Base-by-base conservation (phyloP, 225 moss, liverwort and hornwort genomes). In the Marchantia paleacea region DNA sequence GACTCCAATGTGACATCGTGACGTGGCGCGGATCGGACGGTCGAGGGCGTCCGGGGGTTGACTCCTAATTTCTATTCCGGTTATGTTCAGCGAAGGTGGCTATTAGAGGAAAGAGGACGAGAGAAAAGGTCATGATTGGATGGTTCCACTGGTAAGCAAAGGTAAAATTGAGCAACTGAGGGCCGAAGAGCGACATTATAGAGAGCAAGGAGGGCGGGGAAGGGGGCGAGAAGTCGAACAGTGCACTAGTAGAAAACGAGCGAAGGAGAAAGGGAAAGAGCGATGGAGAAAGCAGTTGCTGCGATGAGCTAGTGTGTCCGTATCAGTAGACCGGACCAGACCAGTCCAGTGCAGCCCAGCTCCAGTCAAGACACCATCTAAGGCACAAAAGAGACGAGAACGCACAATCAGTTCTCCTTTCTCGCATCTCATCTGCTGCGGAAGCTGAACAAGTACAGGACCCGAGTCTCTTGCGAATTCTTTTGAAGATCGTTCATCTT, bases 1-100 rank as follows among this genome's bases (percentile, higher is more conserved):
- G 55, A 5, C 12, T 74, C 19, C 0, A 16, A 28, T 30, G 55
- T 55, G 7, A 16, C 13, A 55, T 5, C 12, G 28, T 55, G 55
- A 74, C 74, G 74, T 74, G 74, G 74, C 74, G 55, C 7, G n/a
- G 7, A 74, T 74, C 53, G 7, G 54, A 74, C 53, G 74, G 74
- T 19, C 29, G 12, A 10, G 5, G 24, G 0, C 28, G 25, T 15
- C 28, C 9, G 22, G 55, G 74, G 28, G 74, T 74, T 74, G 74
- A 74, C 74, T 74, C 54, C 12, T 1, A 52, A 53, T 24, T 52
- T 19, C 73, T 52, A 10, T 72, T 72, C 25, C 53, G 10, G 24
- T 10, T 28, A 15, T 25, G 74, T 74, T 74, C 54, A 52, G 50
- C 9, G 9, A 2, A 72, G 72, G 50, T 51, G 48, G 31, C 16